phyloP scores from a whole-genome alignment of 306 rosid genomes.

The Pachyrhizus erosus region DNA sequence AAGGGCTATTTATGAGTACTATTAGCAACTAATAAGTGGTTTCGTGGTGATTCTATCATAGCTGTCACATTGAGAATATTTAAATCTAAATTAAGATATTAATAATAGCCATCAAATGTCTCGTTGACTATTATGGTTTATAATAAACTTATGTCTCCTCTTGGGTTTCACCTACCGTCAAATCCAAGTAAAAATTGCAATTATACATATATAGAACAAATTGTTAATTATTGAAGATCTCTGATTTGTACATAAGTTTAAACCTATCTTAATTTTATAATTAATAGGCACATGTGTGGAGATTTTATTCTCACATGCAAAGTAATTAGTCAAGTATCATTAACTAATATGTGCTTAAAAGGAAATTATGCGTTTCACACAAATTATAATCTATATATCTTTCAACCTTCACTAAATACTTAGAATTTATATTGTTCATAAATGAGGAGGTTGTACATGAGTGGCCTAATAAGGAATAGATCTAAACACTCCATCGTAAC shows the following conservation, averaged over 20 bases:
- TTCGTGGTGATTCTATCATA: constrained; percentile 16
- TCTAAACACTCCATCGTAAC: too few species aligned
- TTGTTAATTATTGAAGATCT: constrained; percentile 22
- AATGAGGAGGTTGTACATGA: too few species aligned
- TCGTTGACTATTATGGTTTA: constrained; percentile 41
- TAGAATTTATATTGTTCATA: too few species aligned
- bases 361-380: background rate
- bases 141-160: constrained; percentile 38
- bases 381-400: too few species aligned
- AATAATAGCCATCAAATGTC: constrained; percentile 42
- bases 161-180: constrained; percentile 46
- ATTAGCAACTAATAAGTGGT: constrained; percentile 28
- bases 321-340: background rate
- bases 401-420: too few species aligned
- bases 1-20: constrained; percentile 11
- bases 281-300: background rate
- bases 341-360: background rate
- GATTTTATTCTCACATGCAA: constrained; percentile 25
- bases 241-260: background rate
- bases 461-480: too few species aligned
- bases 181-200: constrained; percentile 27
- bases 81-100: constrained; percentile 33
- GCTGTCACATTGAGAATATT: constrained; percentile 40
- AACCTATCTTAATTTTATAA: background rate
- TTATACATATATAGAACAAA: constrained; percentile 32